phyloP scores from a whole-genome alignment of 768 basidiomycete species.

The Boletus rufocinnamomeus region DNA sequence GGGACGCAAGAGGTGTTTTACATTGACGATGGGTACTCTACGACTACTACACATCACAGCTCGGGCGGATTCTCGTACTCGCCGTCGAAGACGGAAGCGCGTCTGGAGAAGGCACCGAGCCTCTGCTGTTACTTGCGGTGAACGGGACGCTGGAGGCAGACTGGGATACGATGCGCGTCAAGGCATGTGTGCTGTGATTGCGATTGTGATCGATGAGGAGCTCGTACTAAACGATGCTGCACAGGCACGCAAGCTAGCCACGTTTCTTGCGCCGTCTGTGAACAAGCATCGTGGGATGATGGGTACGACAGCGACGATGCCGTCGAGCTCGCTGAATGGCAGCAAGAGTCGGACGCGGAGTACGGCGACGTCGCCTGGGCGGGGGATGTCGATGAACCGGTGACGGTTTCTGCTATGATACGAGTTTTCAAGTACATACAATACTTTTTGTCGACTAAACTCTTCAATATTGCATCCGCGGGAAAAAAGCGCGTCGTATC shows the following conservation, averaged over 20 bases:
- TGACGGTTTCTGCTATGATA: background rate
- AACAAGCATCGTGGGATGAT: slow-evolving; percentile 39
- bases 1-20: background rate
- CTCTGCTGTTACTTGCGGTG: slow-evolving; percentile 69
- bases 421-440: background rate
- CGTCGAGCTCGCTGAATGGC: slow-evolving; percentile 12
- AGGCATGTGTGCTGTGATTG: slow-evolving; percentile 45
- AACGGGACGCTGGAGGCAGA: slow-evolving; percentile 59
- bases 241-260: slow-evolving; percentile 36
- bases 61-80: slow-evolving; percentile 70
- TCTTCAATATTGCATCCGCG: slow-evolving; percentile 18
- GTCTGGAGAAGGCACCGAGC: slow-evolving; percentile 33
- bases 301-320: slow-evolving; percentile 6
- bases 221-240: background rate
- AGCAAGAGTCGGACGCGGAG: slow-evolving; percentile 32
- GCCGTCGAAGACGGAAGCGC: slow-evolving; percentile 50
- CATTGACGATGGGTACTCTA: slow-evolving; percentile 3
- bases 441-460: background rate
- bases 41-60: slow-evolving; percentile 38
- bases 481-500: slow-evolving; percentile 19
- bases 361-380: slow-evolving; percentile 32
- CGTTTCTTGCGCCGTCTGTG: slow-evolving; percentile 39
- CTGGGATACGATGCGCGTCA: slow-evolving; percentile 67
- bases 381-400: slow-evolving; percentile 15
- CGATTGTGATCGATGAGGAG: background rate